Base-by-base conservation (phyloP, 2,329 filamentous ascomycete genomes). In the Fusarium papillatum region DNA sequence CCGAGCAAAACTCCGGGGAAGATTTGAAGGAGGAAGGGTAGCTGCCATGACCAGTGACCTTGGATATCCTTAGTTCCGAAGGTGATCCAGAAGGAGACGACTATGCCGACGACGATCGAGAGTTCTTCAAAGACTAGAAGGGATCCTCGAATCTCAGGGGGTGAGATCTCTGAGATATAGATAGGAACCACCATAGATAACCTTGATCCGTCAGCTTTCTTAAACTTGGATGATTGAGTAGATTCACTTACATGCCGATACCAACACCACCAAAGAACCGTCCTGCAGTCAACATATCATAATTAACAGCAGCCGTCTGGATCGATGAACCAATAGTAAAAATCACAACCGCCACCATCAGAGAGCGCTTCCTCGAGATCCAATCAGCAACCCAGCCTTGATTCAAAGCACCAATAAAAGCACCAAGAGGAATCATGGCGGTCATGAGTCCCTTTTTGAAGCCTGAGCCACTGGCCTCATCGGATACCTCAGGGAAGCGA, bases 91-190 rank as follows among this genome's bases (percentile, higher is more conserved):
- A 83, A 83, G 0, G 81, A 77, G 1, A 81, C 53, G 22, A 82
- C 79, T 17, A 83, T 82, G 39, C 81, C 81, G 34, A 80, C 69
- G 10, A 81, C 79, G 57, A 83, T 80, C 19, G 78, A 79, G 4
- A 87, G 73, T 39, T 84, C 81, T 64, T 87, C 86, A 5, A 85
- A 81, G 0, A 86, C 86, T 0, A 88, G 84, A 3, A 88, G 79
- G 0, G 85, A 84, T 7, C 87, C 87, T 6, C 87, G 86, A 5
- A 88, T 84, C 36, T 87, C 86, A 1, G 87, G 86, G 1, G 87
- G 86, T 0, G 87, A 86, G 8, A 88, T 84, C 73, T 88, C 87
- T 50, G 85, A 84, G 71, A 86, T 90, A 73, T 84, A 84, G 5
- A 86, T 83, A 9, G 84, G 87, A 46, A 85, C 80, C 22, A 83